phyloP scores from a whole-genome alignment of 2,329 filamentous ascomycete genomes.

The Macroventuria anomochaeta region DNA sequence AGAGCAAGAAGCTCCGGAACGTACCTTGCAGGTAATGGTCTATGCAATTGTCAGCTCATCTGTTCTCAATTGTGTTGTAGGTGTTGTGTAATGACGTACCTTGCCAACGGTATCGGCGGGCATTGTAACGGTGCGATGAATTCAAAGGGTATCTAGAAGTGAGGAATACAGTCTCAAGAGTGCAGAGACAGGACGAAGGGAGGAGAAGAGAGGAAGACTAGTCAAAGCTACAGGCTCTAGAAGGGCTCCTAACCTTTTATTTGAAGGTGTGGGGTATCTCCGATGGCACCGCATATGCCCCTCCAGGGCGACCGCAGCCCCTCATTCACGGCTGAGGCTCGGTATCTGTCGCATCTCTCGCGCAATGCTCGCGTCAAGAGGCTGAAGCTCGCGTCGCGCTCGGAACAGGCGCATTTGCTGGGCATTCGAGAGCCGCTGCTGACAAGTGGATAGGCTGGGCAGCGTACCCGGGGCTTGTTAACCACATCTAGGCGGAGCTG shows the following conservation, averaged over 20 bases:
- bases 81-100: conserved; percentile 13
- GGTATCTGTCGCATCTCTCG: conserved; percentile 22
- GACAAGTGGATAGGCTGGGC: conserved; percentile 19
- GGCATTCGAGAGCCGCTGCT: conserved; percentile 7
- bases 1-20: conserved; percentile 28
- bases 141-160: conserved; percentile 24
- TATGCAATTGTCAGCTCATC: conserved; percentile 49
- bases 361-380: conserved; percentile 35
- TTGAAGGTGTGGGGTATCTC: conserved; percentile 27
- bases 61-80: not conserved
- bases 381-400: conserved; percentile 33
- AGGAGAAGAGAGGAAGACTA: conserved; percentile 20
- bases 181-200: conserved; percentile 8
- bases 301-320: conserved; percentile 28
- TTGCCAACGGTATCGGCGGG: conserved; percentile 16
- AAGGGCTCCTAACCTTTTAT: conserved; percentile 37
- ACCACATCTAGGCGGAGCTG: conserved; percentile 24
- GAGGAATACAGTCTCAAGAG: conserved; percentile 10
- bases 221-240: conserved; percentile 16
- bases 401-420: conserved; percentile 10
- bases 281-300: conserved; percentile 31
- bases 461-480: conserved; percentile 24
- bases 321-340: conserved; percentile 35
- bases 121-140: conserved; percentile 18
- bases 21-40: conserved; percentile 86